phyloP scores from a whole-genome alignment of 2,329 filamentous ascomycete species.

The Rhynchosporium graminicola region DNA sequence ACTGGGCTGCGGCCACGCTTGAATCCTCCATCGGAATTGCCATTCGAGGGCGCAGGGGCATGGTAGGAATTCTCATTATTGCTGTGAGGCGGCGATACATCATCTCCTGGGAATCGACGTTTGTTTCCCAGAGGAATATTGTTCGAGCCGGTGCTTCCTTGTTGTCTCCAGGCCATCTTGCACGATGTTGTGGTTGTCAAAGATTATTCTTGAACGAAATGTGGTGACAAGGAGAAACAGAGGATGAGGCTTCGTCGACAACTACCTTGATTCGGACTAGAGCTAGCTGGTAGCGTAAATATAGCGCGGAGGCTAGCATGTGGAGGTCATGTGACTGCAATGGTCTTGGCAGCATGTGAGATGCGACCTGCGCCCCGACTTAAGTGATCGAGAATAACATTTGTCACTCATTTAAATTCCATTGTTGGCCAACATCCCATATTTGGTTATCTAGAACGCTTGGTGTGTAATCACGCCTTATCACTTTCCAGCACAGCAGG shows the following conservation, averaged over 20 bases:
- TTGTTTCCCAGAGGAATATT: constrained; percentile 91
- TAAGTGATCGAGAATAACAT: background rate
- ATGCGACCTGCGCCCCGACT: background rate
- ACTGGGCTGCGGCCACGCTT: constrained; percentile 95
- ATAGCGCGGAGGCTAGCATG: background rate
- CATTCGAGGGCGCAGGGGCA: constrained; percentile 29
- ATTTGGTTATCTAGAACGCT: background rate
- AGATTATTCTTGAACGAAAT: background rate
- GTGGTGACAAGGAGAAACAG: background rate
- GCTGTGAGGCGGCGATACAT: constrained; percentile 39
- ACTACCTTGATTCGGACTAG: constrained; percentile 13
- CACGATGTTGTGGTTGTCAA: constrained; percentile 15
- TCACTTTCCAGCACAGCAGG: background rate
- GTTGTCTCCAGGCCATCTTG: constrained; percentile 65
- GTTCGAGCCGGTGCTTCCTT: constrained; percentile 95
- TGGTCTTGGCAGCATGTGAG: background rate
- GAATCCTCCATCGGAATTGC: constrained; percentile 42
- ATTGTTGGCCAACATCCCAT: too few relatives aligned
- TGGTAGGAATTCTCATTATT: constrained; percentile 35
- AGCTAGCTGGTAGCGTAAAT: background rate
- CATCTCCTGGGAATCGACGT: constrained; percentile 73
- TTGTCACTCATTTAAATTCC: background rate
- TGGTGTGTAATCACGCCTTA: background rate
- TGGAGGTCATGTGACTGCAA: background rate
- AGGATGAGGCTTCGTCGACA: constrained; percentile 3